A percentile compares a stretch with the other conserved stretches of the same genome.
Conservation (phyloP, 2,329 filamentous ascomycete genomes). For the Ascochyta clinopodiicola region DNA sequence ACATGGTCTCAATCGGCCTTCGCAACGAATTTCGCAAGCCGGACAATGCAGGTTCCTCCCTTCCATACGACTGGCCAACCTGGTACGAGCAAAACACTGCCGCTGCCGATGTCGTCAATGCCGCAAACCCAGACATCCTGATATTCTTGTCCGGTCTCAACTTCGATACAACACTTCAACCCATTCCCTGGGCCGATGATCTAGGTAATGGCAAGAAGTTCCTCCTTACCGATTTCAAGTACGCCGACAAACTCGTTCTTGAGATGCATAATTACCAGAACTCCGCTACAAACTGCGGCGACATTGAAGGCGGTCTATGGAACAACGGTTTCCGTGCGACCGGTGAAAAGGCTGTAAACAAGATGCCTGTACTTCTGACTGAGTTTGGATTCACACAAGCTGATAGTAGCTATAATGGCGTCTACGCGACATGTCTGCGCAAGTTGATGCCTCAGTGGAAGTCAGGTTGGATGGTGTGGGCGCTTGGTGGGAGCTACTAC, state of each 20-base stretch:
- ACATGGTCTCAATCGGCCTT: slow-evolving; percentile 62
- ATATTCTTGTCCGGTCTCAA: slow-evolving; percentile 66
- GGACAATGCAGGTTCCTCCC: slow-evolving; percentile 32
- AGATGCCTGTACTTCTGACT: slow-evolving; percentile 63
- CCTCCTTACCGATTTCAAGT: slow-evolving; percentile 55
- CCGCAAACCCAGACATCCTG: slow-evolving; percentile 59
- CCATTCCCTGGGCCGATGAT: slow-evolving; percentile 58
- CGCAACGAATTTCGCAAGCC: slow-evolving; percentile 60
- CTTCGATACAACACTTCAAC: slow-evolving; percentile 63
- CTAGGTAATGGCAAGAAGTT: slow-evolving; percentile 60
- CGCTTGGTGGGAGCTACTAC: slow-evolving; percentile 65
- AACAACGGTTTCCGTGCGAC: slow-evolving; percentile 62
- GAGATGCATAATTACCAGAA: slow-evolving; percentile 69
- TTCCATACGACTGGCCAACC: slow-evolving; percentile 62
- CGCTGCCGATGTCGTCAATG: slow-evolving; percentile 59
- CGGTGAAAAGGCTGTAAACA: slow-evolving; percentile 50
- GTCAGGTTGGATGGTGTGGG: slow-evolving; percentile 67
- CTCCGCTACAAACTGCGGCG: slow-evolving; percentile 56
- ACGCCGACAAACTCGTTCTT: slow-evolving; percentile 63
- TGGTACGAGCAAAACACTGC: slow-evolving; percentile 62
- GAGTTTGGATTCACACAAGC: slow-evolving; percentile 62
- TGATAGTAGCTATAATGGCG: slow-evolving; percentile 56
- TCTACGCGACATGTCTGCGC: slow-evolving; percentile 61
- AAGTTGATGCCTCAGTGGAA: slow-evolving; percentile 63
- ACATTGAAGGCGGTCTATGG: slow-evolving; percentile 56